Percentiles rank a stretch among this genome's conserved stretches.
Conservation (phyloP, 1,139 yeast genomes). For the Yamadazyma sp. region DNA sequence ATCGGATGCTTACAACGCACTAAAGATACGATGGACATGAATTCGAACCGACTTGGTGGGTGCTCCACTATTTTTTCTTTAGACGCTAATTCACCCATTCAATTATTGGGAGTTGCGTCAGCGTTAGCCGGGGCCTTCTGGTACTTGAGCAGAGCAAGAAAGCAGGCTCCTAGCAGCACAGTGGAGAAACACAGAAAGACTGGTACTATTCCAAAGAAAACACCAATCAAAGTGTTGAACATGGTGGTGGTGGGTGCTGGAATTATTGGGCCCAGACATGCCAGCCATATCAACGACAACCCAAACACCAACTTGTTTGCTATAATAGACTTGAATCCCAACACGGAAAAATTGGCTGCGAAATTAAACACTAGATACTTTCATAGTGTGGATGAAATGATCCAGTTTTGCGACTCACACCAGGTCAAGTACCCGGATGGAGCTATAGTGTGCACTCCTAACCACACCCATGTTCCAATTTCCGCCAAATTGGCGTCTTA, state of each 20-base stretch:
- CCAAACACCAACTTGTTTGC: conserved; percentile 31
- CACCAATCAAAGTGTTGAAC: conserved; percentile 2
- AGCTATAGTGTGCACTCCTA: conserved; percentile 46
- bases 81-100: no score
- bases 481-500: conserved; percentile 33
- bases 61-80: no score
- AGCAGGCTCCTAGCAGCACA: no score
- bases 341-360: conserved; percentile 24
- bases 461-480: conserved; percentile 38
- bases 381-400: conserved; percentile 25
- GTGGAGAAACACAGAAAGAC: no score
- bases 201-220: no score
- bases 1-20: no score
- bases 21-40: no score
- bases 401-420: conserved; percentile 25
- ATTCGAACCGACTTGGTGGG: no score
- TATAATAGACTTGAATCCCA: conserved; percentile 34
- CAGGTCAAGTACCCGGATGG: conserved; percentile 34
- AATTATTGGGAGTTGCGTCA: no score
- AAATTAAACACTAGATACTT: conserved; percentile 27
- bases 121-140: no score
- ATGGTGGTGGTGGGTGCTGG: conserved; percentile 32
- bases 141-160: no score
- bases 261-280: conserved; percentile 42
- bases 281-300: conserved; percentile 27